Conservation (phyloP, 305 asterid genomes). For the Fraxinus platypoda region DNA sequence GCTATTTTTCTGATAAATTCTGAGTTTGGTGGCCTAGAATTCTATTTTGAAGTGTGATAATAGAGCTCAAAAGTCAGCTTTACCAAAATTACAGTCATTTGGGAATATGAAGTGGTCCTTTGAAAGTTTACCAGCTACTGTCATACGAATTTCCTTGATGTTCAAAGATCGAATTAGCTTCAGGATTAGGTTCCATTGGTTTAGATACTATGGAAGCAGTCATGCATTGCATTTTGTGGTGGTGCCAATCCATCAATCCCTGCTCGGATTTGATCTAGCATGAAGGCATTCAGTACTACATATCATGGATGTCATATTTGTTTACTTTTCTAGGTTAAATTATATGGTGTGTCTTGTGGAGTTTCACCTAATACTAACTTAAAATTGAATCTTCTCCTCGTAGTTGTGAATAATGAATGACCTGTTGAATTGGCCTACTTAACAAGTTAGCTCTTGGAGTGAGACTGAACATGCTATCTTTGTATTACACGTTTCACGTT, state of each 20-base stretch:
- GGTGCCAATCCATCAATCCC: background rate
- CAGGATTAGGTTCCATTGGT: background rate
- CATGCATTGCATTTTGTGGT: background rate
- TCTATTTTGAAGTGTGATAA: background rate
- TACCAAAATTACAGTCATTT: background rate
- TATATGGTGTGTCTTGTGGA: background rate
- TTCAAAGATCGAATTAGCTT: background rate
- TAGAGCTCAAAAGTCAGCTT: background rate
- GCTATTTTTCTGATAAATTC: background rate
- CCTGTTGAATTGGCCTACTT: background rate
- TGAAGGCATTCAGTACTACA: background rate
- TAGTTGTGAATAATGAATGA: background rate
- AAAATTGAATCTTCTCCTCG: background rate
- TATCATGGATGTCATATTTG: background rate
- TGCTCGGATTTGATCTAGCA: background rate
- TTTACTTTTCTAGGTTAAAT: background rate
- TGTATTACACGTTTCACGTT: background rate
- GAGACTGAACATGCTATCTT: background rate
- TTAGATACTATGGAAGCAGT: background rate
- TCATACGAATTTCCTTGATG: background rate
- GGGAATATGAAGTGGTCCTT: background rate
- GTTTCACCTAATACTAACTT: slow-evolving; percentile 1
- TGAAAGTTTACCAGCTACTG: slow-evolving; percentile 1
- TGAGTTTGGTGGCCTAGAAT: background rate
- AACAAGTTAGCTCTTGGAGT: background rate